A percentile compares a stretch with the other conserved stretches of the same genome.
phyloP scores from a whole-genome alignment of 2,329 filamentous ascomycete genomes.

The Aspergillus jensenii region DNA sequence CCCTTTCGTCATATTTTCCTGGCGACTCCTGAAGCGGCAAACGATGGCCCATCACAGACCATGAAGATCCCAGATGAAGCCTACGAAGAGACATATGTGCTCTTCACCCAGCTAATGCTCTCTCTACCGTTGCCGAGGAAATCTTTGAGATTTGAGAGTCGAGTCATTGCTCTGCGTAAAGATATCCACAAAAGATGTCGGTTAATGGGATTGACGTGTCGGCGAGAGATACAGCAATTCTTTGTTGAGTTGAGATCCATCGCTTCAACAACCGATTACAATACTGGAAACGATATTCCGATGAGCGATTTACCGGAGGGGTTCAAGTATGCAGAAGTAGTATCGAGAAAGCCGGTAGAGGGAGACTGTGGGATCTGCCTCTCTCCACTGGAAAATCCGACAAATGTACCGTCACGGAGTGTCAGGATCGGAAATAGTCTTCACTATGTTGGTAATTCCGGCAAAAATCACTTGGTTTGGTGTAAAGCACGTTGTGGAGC shows the following conservation, averaged over 20 bases:
- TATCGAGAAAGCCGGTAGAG: not conserved
- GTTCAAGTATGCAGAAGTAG: not conserved
- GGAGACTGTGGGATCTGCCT: constrained; percentile 1
- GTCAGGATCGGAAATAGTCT: too few species aligned
- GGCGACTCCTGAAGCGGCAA: not conserved
- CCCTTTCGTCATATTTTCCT: not conserved
- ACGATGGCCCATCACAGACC: not conserved
- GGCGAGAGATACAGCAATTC: not conserved
- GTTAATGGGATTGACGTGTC: too few species aligned
- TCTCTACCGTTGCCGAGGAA: too few species aligned
- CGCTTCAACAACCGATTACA: too few species aligned
- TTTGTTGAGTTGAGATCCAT: not conserved
- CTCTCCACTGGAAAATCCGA: not conserved
- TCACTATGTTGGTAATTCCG: too few species aligned
- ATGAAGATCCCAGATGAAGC: not conserved
- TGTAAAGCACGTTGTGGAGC: constrained; percentile 17
- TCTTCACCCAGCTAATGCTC: not conserved
- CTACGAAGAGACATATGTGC: not conserved
- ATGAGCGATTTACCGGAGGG: too few species aligned
- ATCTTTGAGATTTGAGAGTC: not conserved
- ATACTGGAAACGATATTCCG: too few species aligned
- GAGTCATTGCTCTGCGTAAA: not conserved
- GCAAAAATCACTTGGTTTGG: constrained; percentile 6
- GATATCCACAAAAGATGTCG: not conserved
- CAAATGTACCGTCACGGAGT: too few species aligned